These are phyloP conservation scores for Calonectria henricotiae DNA, from an alignment of 2,329 filamentous ascomycete genomes.

Conservation along the genomic window DNA sequence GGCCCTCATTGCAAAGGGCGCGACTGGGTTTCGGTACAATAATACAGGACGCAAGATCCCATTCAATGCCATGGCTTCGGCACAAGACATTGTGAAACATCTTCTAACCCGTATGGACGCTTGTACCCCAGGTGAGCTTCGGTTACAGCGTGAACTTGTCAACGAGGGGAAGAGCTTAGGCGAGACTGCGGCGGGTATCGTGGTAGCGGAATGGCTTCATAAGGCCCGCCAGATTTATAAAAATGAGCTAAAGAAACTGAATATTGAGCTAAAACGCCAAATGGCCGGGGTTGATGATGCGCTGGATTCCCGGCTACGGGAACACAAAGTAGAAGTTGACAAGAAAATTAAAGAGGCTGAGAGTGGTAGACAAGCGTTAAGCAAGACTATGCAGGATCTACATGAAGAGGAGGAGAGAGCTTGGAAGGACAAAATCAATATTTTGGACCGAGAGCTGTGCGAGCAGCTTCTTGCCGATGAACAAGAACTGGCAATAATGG, in stretches of 20 bases:
- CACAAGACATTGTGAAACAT: background rate
- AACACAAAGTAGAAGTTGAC: slow-evolving; percentile 12
- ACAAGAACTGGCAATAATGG: background rate
- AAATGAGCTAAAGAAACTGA: slow-evolving; percentile 2
- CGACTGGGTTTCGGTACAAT: slow-evolving; percentile 25
- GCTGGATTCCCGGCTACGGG: background rate
- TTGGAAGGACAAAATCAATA: slow-evolving; percentile 2
- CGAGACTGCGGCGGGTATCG: slow-evolving; percentile 25
- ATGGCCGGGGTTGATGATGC: background rate
- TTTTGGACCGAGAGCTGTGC: background rate
- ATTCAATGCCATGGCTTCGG: background rate
- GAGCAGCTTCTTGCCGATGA: background rate
- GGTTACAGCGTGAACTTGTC: slow-evolving; percentile 30
- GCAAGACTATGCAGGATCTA: slow-evolving; percentile 26
- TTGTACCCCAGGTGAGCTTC: background rate
- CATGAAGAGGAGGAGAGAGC: slow-evolving; percentile 13
- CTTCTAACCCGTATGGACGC: background rate
- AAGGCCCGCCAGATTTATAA: background rate
- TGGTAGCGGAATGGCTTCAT: background rate
- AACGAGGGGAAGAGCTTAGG: slow-evolving; percentile 15
- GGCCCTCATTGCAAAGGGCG: slow-evolving; percentile 16
- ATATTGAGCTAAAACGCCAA: slow-evolving; percentile 2
- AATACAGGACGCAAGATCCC: background rate
- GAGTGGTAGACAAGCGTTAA: background rate
- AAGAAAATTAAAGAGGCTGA: slow-evolving; percentile 18